Conservation (phyloP, 768 basidiomycete genomes). For the Leccinum incarnatum region DNA sequence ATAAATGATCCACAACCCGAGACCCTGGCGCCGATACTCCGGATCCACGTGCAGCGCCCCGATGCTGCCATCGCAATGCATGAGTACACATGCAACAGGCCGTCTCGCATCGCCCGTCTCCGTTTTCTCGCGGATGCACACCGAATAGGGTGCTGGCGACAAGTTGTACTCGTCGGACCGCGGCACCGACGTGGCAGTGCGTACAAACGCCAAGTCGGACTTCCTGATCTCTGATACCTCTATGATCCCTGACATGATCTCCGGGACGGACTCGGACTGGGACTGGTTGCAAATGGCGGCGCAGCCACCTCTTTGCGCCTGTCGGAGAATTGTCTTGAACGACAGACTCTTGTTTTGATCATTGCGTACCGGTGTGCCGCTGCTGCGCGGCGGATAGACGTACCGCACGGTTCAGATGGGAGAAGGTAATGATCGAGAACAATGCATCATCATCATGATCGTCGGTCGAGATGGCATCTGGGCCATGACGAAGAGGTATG, state of each 20-base stretch:
- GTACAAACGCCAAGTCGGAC: conserved; percentile 16
- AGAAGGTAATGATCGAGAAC: conserved; percentile 22
- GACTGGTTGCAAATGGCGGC: too few relatives aligned
- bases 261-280: neutral
- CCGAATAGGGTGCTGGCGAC: conserved; percentile 19
- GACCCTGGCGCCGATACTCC: conserved; percentile 10
- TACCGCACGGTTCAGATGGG: neutral
- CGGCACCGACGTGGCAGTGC: conserved; percentile 6
- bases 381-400: too few relatives aligned
- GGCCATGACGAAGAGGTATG: neutral
- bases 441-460: neutral
- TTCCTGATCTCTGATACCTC: conserved; percentile 8
- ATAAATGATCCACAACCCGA: conserved; percentile 11
- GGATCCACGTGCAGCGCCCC: conserved; percentile 13
- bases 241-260: too few relatives aligned
- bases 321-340: neutral
- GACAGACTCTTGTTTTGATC: neutral
- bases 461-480: neutral
- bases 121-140: conserved; percentile 18
- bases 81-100: conserved; percentile 14
- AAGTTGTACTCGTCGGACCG: conserved; percentile 21
- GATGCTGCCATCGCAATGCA: conserved; percentile 23
- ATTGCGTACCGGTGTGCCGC: neutral
- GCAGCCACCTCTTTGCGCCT: neutral
- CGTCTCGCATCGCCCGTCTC: neutral